Base-by-base conservation (phyloP, 345 rosid genomes). In the Aurinia saxatilis region DNA sequence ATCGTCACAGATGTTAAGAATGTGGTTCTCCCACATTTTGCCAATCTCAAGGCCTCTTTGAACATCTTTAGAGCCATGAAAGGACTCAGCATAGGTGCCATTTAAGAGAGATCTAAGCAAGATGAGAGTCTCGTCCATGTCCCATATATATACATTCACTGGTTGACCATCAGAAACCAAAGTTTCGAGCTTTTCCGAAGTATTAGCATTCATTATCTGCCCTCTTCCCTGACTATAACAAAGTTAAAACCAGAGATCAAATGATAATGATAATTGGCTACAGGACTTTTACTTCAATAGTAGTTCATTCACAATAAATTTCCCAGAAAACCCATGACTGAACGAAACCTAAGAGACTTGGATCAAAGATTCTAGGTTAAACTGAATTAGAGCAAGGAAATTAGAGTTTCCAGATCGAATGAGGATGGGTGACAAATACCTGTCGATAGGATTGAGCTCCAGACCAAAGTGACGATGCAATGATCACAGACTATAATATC, bases 61-160 rank as follows among this genome's bases (percentile, higher is more conserved):
- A 8, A 51, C 77, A 76, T 90, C 95, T 70, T 90, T 90, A 25
- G 58, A 55, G 12, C 86, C 85, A 47, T 44, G 49, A 66, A 75
- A 84, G 6, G 74, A 71, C 72, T 78, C 71, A 0, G 95, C 88
- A 38, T 84, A 91, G 7, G 77, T 75, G 38, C 89, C 85, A 52
- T 78, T 82, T 57, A 91, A 55, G 75, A 91, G 76, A 68, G 96
- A 85, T 81, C 89, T 85, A 25, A 90, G 88, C 60, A 90, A 74
- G 72, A 90, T 84, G 33, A 90, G 97, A 50, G 97, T 90, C 80
- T 87, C 97, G 57, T 90, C 96, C 93, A 85, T 84, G 74, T 87
- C 95, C 97, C 97, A 90, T 30, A 87, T 56, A 63, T 82, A 85
- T 5, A 87, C 92, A 68, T 79, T 78, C 50, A 73, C 80, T 19